Base-by-base conservation (phyloP, 1,284 basidiomycete genomes). In the Naganishia sp. region DNA sequence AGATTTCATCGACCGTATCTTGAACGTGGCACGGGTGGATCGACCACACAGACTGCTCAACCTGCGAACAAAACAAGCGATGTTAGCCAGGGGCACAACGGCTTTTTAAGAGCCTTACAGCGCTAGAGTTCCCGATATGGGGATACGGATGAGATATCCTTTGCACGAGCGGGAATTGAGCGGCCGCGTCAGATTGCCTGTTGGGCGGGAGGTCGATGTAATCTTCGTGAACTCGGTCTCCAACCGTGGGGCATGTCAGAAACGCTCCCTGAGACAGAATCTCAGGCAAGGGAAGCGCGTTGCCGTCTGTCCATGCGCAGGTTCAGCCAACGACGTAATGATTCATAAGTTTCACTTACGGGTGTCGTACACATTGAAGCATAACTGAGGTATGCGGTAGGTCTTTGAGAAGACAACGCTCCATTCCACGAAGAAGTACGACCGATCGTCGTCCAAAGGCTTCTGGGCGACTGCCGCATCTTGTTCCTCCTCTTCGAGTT, bases 341-440 rank as follows among this genome's bases (percentile, higher is more conserved):
- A 35, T 21, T 2, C 7, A 21, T 28, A 10, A 17, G 6, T 25
- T 15, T 25, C 15, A 60, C 58, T 42, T 42, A 61, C 58, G 42
- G 6, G 35, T 15, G 23, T 41, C 58, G 18, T 39, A 51, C 10
- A 41, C 58, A 21, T 61, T 61, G 47, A 61, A 61, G 47, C 58
- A 61, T 31, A 61, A 46, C 39, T 61, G 58, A 9, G 58, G 58
- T 41, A 61, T 61, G n/a, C 58, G 47, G 39, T 61, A 61, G 4
- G 58, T 61, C 47, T 51, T 61, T 1, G 58, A 61, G 21, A 51
- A 61, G 15, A 61, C 58, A 10, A 61, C 35, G 15, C 39, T 61
- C 58, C 58, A 61, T 61, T 61, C 58, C 15, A 61, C 58, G 21
- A 6, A 25, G 13, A 51, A 3, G 31, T 32, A n/a, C 28, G 10